A percentile compares a stretch with the other conserved stretches of the same genome.
Evolutionary conservation across 495 filamentous ascomycete genomes (phyloP).

Genomic region (Penicillium canescens): DNA sequence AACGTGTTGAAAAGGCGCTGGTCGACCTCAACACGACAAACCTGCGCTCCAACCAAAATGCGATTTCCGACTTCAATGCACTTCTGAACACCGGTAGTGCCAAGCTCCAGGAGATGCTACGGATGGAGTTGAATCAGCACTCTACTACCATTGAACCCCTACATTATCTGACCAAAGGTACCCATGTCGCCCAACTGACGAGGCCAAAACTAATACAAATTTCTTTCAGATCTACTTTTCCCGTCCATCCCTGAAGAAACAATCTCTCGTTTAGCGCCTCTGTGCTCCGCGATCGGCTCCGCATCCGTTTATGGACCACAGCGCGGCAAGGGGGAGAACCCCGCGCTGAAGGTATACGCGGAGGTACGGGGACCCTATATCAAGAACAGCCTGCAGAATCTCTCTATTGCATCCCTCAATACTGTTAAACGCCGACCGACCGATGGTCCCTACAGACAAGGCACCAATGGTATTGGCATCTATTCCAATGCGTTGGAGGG

Average conservation of each 20-base stretch:
- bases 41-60: conserved; percentile 85
- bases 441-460: conserved; percentile 81
- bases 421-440: conserved; percentile 79
- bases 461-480: conserved; percentile 89
- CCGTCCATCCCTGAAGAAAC: conserved; percentile 60
- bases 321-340: conserved; percentile 50
- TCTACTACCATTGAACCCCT: conserved; percentile 79
- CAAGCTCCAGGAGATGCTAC: conserved; percentile 80
- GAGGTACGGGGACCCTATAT: conserved; percentile 87
- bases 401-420: conserved; percentile 83
- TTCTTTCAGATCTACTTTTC: conserved; percentile 61
- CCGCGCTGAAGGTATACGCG: conserved; percentile 76
- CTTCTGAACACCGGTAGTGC: conserved; percentile 75
- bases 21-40: conserved; percentile 81
- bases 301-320: conserved; percentile 49
- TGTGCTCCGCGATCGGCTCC: conserved; percentile 58
- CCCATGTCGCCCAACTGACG: not conserved
- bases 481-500: conserved; percentile 87
- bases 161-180: conserved; percentile 88
- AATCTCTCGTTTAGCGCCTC: conserved; percentile 54
- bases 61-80: conserved; percentile 74
- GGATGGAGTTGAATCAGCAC: conserved; percentile 71
- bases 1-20: conserved; percentile 80
- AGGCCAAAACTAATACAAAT: not conserved
- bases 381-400: conserved; percentile 71